Evolutionary conservation across 257 asterid genomes (phyloP).

Genomic region (Solanum acaule): DNA sequence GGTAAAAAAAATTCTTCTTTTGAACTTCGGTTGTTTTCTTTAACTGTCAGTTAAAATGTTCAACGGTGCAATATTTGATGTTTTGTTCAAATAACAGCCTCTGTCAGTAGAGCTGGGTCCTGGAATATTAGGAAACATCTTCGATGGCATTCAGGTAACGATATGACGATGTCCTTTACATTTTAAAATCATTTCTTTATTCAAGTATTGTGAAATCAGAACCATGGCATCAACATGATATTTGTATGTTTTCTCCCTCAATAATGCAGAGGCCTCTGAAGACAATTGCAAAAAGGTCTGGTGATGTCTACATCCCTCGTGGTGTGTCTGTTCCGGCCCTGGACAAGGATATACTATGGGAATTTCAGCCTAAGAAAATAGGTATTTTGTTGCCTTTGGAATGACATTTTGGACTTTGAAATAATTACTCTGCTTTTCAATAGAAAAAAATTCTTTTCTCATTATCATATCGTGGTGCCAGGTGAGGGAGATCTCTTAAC

Average conservation of each 20-base stretch:
- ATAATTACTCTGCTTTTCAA: neutral
- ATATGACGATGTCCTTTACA: neutral
- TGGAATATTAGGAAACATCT: conserved; percentile 91
- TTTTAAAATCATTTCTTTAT: neutral
- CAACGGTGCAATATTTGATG: neutral
- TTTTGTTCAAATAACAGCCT: conserved; percentile 45
- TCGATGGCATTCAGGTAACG: conserved; percentile 93
- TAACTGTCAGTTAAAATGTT: neutral
- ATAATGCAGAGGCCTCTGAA: conserved; percentile 87
- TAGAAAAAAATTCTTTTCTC: neutral
- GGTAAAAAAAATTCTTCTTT: conserved; percentile 27
- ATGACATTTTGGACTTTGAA: neutral
- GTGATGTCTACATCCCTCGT: conserved; percentile 99
- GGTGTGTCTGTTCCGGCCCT: conserved; percentile 98
- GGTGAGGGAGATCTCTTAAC: conserved; percentile 96
- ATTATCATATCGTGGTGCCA: conserved; percentile 19
- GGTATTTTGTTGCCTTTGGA: conserved; percentile 24
- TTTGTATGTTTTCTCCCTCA: neutral
- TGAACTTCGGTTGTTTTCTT: neutral
- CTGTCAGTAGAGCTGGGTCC: conserved; percentile 95
- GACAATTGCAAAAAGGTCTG: conserved; percentile 89
- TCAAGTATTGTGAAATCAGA: neutral
- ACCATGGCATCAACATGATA: neutral
- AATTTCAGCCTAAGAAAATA: conserved; percentile 84
- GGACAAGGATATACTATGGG: conserved; percentile 95